Conservation (phyloP, 139 green algal genomes). For the Volvox reticuliferus region DNA sequence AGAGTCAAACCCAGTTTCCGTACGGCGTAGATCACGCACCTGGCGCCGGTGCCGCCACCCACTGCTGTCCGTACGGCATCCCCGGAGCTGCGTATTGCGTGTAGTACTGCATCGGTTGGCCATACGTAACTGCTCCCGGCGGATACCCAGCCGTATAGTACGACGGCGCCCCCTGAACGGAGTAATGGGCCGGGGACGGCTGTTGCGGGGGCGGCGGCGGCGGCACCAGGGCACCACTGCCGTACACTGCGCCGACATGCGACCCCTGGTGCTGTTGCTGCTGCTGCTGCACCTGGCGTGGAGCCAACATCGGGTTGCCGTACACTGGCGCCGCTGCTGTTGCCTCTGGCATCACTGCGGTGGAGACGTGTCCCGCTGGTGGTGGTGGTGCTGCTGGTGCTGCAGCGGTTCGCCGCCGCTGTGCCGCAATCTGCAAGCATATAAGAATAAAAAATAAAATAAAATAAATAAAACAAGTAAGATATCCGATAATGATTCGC, state of each 20-base stretch:
- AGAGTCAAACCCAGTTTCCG: too few relatives aligned
- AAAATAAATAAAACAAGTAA: too few relatives aligned
- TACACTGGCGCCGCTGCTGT: not conserved
- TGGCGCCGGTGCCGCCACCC: not conserved
- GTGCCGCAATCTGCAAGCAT: not conserved
- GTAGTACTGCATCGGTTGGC: not conserved
- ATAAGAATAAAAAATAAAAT: too few relatives aligned
- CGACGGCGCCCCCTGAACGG: too few relatives aligned
- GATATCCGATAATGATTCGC: too few relatives aligned
- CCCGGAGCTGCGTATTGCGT: conserved; percentile 1
- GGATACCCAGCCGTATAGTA: not conserved
- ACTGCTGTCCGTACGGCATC: not conserved
- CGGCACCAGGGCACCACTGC: not conserved
- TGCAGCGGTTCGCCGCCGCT: not conserved
- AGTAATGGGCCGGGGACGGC: not conserved
- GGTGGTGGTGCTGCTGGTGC: conserved; percentile 27
- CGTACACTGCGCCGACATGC: not conserved
- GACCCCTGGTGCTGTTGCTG: not conserved
- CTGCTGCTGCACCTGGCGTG: not conserved
- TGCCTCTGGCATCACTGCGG: not conserved
- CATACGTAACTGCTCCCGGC: not conserved
- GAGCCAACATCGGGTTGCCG: conserved; percentile 37
- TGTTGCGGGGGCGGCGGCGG: conserved; percentile 26
- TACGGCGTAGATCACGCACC: not conserved
- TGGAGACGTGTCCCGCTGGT: not conserved